Percentiles rank a stretch among this genome's conserved stretches.
These are phyloP conservation scores for Pyrenophora tritici-repentis DNA, from an alignment of 2,329 filamentous ascomycete species.

Conservation along the genomic window DNA sequence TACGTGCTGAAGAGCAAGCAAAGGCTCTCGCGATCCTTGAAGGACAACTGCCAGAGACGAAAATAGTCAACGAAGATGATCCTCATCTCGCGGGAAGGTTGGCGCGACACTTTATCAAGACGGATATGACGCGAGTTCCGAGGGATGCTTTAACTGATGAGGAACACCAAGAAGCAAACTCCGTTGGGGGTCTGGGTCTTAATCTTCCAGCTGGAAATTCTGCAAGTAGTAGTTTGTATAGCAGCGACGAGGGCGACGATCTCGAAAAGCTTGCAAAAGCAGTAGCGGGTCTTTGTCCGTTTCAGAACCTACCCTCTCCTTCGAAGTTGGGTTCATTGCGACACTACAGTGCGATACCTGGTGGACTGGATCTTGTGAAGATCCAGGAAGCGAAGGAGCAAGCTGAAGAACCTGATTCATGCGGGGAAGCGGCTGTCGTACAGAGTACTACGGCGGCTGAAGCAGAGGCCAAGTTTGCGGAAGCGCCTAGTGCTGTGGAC, in stretches of 20 bases:
- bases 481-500: background rate
- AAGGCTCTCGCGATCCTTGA: background rate
- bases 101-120: no score
- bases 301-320: background rate
- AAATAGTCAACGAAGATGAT: no score
- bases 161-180: background rate
- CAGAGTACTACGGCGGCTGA: background rate
- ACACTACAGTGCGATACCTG: slow-evolving; percentile 7
- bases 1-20: slow-evolving; percentile 8
- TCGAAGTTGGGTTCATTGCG: background rate
- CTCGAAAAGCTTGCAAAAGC: background rate
- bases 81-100: no score
- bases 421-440: background rate
- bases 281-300: background rate
- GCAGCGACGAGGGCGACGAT: background rate
- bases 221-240: background rate
- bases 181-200: background rate
- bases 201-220: no score
- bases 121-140: no score
- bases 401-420: background rate
- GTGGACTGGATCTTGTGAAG: slow-evolving; percentile 1
- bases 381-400: background rate
- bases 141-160: background rate
- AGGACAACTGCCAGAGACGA: background rate
- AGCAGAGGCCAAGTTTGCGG: background rate